phyloP scores from a whole-genome alignment of 805 yeast genomes.

The Wickerhamomyces xylosicus region DNA sequence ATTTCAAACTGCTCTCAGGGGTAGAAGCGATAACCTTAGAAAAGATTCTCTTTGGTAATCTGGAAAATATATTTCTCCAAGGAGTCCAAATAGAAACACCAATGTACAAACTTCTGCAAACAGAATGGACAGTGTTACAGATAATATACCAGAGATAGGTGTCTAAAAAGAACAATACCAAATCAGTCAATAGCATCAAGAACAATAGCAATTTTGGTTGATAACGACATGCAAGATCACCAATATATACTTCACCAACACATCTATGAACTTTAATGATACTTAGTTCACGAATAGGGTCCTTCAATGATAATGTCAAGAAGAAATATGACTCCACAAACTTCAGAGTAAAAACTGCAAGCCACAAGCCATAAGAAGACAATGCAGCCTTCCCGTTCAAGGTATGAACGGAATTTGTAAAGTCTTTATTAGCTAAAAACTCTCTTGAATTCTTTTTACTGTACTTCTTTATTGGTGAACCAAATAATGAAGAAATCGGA shows the following conservation, averaged over 20 bases:
- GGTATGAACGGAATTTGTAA: constrained; percentile 48
- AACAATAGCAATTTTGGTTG: constrained; percentile 49
- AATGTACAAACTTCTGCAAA: constrained; percentile 55
- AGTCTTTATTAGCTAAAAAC: constrained; percentile 41
- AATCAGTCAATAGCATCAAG: constrained; percentile 48
- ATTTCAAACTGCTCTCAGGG: constrained; percentile 92
- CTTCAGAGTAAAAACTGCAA: constrained; percentile 56
- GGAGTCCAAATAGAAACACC: constrained; percentile 87
- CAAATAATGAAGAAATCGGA: constrained; percentile 53
- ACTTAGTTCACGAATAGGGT: constrained; percentile 62
- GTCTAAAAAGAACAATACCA: constrained; percentile 65
- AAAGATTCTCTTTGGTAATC: constrained; percentile 66
- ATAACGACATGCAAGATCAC: constrained; percentile 37
- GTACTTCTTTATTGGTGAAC: constrained; percentile 20
- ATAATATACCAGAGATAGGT: constrained; percentile 82
- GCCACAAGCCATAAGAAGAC: constrained; percentile 64
- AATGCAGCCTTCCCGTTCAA: constrained; percentile 42
- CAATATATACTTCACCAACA: constrained; percentile 48
- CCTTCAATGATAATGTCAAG: constrained; percentile 59
- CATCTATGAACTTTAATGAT: constrained; percentile 46
- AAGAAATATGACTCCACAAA: constrained; percentile 73
- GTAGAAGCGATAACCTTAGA: constrained; percentile 45
- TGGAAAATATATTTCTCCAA: constrained; percentile 71
- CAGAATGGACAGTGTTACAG: constrained; percentile 68
- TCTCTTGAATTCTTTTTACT: constrained; percentile 23